Conservation (phyloP, 164 flowering plant species). For the Tinospora cordifolia region DNA sequence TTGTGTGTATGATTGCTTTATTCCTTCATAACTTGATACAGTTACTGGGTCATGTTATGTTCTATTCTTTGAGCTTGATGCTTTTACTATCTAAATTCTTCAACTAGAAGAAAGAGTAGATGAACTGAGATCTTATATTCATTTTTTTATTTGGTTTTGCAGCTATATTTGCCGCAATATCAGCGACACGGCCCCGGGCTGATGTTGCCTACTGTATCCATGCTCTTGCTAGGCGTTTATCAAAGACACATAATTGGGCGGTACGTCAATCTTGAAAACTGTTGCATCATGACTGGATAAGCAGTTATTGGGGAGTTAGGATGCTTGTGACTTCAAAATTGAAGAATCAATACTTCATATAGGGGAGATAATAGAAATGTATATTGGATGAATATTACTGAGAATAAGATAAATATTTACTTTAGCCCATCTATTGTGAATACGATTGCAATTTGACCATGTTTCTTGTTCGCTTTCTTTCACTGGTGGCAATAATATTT, state of each 20-base stretch:
- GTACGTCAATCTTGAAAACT: constrained; percentile 28
- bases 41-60: background rate
- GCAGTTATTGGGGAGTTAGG: background rate
- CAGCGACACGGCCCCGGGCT: constrained; percentile 82
- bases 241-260: constrained; percentile 96
- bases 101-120: background rate
- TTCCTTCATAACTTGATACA: too few relatives aligned
- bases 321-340: background rate
- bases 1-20: background rate
- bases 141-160: constrained; percentile 16
- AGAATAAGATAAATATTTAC: background rate
- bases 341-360: background rate
- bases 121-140: background rate
- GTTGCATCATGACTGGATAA: background rate
- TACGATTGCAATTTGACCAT: background rate
- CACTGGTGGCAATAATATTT: background rate
- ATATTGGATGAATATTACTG: background rate
- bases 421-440: background rate
- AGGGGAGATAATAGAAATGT: background rate
- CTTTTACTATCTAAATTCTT: background rate
- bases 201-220: constrained; percentile 93
- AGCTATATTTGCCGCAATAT: constrained; percentile 79
- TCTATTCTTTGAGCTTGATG: background rate
- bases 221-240: constrained; percentile 67
- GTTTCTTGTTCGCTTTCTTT: background rate